These are phyloP conservation scores for Apodospora peruviana DNA, from an alignment of 495 filamentous ascomycete genomes.

Conservation along the genomic window DNA sequence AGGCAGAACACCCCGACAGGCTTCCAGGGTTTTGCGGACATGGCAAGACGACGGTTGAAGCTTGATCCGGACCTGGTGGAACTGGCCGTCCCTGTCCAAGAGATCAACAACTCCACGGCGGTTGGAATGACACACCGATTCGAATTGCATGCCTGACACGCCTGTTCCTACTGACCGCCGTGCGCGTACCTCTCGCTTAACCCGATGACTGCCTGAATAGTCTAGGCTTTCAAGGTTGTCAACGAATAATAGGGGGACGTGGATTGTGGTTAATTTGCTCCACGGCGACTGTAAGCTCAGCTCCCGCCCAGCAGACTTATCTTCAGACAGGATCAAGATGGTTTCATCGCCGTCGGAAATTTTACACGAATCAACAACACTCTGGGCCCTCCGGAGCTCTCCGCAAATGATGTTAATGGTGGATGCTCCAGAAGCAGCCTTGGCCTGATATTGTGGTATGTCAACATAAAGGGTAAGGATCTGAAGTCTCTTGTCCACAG, in stretches of 20 bases:
- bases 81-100: slow-evolving; percentile 51
- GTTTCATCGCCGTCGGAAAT: slow-evolving; percentile 63
- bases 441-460: slow-evolving; percentile 16
- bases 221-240: slow-evolving; percentile 34
- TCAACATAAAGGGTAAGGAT: slow-evolving; percentile 56
- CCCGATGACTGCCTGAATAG: slow-evolving; percentile 27
- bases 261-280: slow-evolving; percentile 55
- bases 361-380: slow-evolving; percentile 69
- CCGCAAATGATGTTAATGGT: slow-evolving; percentile 29
- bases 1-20: slow-evolving; percentile 58
- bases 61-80: slow-evolving; percentile 61
- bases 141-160: slow-evolving; percentile 30
- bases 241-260: slow-evolving; percentile 37
- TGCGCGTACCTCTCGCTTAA: slow-evolving; percentile 1
- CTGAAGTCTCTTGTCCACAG: slow-evolving; percentile 59
- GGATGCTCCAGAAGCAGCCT: not conserved
- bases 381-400: slow-evolving; percentile 44
- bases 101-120: slow-evolving; percentile 58
- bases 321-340: slow-evolving; percentile 64
- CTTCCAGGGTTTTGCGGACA: slow-evolving; percentile 53
- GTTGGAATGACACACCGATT: slow-evolving; percentile 37
- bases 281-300: slow-evolving; percentile 73
- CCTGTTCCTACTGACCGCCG: slow-evolving; percentile 9
- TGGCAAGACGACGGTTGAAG: slow-evolving; percentile 59
- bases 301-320: slow-evolving; percentile 54